Evolutionary conservation across 257 asterid genomes (phyloP).

Genomic region (Mitragyna speciosa): DNA sequence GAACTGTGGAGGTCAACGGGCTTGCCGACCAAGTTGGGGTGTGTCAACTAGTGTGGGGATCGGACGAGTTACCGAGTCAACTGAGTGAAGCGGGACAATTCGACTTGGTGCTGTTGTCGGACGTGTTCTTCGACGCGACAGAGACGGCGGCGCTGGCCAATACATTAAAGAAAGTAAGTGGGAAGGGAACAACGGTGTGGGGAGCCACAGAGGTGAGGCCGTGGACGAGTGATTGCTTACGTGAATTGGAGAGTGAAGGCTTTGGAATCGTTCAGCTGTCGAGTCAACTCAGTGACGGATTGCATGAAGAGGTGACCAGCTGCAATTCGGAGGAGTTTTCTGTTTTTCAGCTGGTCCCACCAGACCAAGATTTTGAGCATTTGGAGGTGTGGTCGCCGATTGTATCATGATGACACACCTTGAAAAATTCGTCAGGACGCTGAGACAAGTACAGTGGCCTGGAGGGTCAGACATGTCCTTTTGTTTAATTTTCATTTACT

Average conservation of each 20-base stretch:
- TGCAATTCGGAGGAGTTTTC: not conserved
- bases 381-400: conserved; percentile 1
- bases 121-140: conserved; percentile 21
- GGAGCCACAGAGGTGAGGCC: conserved; percentile 26
- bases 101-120: conserved; percentile 29
- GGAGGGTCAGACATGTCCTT: too few species aligned
- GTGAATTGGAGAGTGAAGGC: conserved; percentile 19
- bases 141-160: conserved; percentile 23
- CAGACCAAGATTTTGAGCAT: not conserved
- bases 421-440: too few species aligned
- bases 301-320: not conserved
- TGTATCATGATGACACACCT: too few species aligned
- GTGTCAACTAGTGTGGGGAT: conserved; percentile 23
- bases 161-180: conserved; percentile 17
- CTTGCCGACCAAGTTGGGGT: conserved; percentile 21
- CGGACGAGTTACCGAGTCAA: conserved; percentile 17
- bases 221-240: conserved; percentile 12
- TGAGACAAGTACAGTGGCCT: too few species aligned
- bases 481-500: too few species aligned
- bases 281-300: conserved; percentile 8
- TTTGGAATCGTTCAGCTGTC: conserved; percentile 20
- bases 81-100: conserved; percentile 4
- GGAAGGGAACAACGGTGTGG: conserved; percentile 23
- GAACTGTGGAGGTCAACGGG: conserved; percentile 26
- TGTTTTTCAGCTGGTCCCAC: conserved; percentile 16